Evolutionary conservation across 2,329 filamentous ascomycete species (phyloP).

Genomic region (Trichoderma harzianum): DNA sequence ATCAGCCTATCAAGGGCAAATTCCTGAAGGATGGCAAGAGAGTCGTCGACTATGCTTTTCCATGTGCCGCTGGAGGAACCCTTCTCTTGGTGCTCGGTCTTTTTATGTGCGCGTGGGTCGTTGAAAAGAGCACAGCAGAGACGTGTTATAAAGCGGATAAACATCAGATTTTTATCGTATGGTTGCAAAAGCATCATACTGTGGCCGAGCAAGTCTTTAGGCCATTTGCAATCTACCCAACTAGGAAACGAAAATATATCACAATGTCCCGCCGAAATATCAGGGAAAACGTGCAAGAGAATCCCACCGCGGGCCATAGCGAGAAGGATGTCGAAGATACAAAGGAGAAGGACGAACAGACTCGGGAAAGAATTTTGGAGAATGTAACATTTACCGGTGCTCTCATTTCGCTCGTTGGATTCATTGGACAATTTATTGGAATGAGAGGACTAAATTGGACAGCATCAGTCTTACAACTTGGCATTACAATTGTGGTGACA

Average conservation of each 20-base stretch:
- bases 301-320: rapidly evolving
- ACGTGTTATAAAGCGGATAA: conserved; percentile 11
- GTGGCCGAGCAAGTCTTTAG: neutral
- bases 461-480: conserved; percentile 1
- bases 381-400: neutral
- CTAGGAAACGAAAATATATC: neutral
- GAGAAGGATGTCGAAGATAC: neutral
- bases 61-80: conserved; percentile 28
- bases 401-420: conserved; percentile 25
- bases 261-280: neutral
- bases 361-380: neutral
- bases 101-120: conserved; percentile 30
- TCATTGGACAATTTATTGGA: conserved; percentile 30
- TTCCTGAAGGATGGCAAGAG: neutral
- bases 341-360: neutral
- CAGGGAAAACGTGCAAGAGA: neutral
- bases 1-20: neutral
- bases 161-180: conserved; percentile 22
- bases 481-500: neutral
- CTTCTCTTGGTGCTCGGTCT: conserved; percentile 27
- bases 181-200: conserved; percentile 27
- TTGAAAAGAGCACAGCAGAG: conserved; percentile 32
- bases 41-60: conserved; percentile 25
- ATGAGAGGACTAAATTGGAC: conserved; percentile 6
- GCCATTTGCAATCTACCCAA: neutral